Evolutionary conservation across 352 stramenopile species (phyloP).

Genomic region (Phytophthora megakarya): DNA sequence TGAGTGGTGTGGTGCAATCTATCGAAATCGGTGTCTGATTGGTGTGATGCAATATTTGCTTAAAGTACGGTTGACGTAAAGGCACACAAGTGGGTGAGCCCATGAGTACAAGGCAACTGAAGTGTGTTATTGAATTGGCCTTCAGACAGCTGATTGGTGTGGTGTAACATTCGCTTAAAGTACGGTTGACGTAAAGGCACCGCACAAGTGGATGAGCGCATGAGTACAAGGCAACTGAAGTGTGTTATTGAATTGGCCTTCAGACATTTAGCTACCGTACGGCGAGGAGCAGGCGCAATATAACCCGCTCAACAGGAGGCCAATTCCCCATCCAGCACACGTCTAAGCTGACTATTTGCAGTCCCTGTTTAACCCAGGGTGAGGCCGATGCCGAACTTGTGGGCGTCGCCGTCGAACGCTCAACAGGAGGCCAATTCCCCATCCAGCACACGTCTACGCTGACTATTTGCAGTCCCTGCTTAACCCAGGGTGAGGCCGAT

Average conservation of each 20-base stretch:
- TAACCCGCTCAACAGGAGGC: constrained; percentile 1
- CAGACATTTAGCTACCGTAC: constrained; percentile 28
- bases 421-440: constrained; percentile 17
- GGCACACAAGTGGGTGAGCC: too few species aligned
- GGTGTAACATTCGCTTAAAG: too few species aligned
- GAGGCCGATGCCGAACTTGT: constrained; percentile 92
- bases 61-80: not conserved
- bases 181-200: not conserved
- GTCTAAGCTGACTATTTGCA: constrained; percentile 21
- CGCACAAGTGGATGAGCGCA: too few species aligned
- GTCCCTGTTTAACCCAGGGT: constrained; percentile 73
- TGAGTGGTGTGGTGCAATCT: constrained; percentile 7
- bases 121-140: constrained; percentile 36
- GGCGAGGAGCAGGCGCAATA: not conserved
- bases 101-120: constrained; percentile 23
- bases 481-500: constrained; percentile 89
- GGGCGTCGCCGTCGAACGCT: constrained; percentile 89
- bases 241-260: constrained; percentile 35
- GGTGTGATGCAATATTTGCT: constrained; percentile 4
- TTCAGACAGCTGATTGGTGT: too few species aligned
- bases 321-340: constrained; percentile 28
- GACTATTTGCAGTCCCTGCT: constrained; percentile 22
- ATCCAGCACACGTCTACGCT: constrained; percentile 32
- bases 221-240: constrained; percentile 26
- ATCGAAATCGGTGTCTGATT: constrained; percentile 8